A percentile compares a stretch with the other conserved stretches of the same genome.
These are phyloP conservation scores for Neohortaea acidophila DNA, from an alignment of 495 filamentous ascomycete genomes.

Conservation along the genomic window DNA sequence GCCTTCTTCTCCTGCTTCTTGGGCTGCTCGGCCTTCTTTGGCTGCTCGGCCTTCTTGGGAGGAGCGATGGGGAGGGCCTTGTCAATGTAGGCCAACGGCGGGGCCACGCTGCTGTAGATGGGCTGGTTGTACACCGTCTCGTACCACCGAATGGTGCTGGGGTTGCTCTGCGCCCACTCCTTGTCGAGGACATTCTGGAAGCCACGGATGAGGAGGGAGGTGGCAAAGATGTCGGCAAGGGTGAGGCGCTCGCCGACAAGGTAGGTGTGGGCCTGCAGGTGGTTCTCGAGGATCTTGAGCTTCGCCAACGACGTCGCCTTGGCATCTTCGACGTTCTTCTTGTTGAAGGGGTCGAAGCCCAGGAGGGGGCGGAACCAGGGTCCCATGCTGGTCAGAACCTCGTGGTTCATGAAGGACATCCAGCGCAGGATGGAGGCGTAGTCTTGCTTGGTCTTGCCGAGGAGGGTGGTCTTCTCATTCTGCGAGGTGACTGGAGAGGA, in stretches of 20 bases:
- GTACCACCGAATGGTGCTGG: slow-evolving; percentile 84
- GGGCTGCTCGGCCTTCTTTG: slow-evolving; percentile 40
- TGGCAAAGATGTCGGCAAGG: slow-evolving; percentile 80
- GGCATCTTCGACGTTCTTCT: slow-evolving; percentile 80
- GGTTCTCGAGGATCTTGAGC: slow-evolving; percentile 58
- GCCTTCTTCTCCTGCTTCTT: slow-evolving; percentile 33
- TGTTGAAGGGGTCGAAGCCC: slow-evolving; percentile 80
- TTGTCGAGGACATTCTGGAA: slow-evolving; percentile 86
- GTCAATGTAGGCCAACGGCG: slow-evolving; percentile 61
- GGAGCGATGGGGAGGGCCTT: slow-evolving; percentile 71
- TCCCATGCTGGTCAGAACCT: slow-evolving; percentile 60
- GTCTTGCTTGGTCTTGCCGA: slow-evolving; percentile 99
- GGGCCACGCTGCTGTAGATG: slow-evolving; percentile 66
- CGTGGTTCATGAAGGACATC: slow-evolving; percentile 85
- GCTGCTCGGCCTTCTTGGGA: slow-evolving; percentile 70
- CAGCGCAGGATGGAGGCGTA: slow-evolving; percentile 91
- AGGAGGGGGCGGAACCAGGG: slow-evolving; percentile 80
- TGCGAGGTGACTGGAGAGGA: slow-evolving; percentile 70
- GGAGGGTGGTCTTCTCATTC: slow-evolving; percentile 97
- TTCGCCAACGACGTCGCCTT: slow-evolving; percentile 50
- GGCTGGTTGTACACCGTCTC: slow-evolving; percentile 83
- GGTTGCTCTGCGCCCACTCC: slow-evolving; percentile 62
- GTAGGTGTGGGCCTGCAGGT: slow-evolving; percentile 88
- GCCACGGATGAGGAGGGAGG: slow-evolving; percentile 59
- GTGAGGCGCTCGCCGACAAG: slow-evolving; percentile 95